Base-by-base conservation (phyloP, 176 grass and related monocot genomes). In the Avena insularis region DNA sequence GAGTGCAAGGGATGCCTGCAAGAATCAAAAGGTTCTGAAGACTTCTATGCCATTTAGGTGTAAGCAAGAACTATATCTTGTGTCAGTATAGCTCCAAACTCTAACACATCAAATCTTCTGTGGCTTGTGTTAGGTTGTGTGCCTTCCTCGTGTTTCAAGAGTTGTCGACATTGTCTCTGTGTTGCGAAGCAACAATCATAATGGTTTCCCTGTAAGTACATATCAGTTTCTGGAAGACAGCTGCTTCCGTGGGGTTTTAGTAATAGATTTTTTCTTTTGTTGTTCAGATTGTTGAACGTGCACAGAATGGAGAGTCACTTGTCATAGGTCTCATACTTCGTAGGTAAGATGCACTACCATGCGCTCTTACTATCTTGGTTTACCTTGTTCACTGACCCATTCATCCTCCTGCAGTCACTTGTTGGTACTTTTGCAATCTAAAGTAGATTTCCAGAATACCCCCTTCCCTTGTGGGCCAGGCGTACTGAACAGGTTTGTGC, bases 271-370 rank as follows among this genome's bases (percentile, higher is more conserved):
- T 29, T 47, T 25, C 8, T 51, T 19, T 51, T 19, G 35, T 57
- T 38, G 45, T 84, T 61, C 59, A 98, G 97, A 94, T 98, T 87
- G 92, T 96, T 91, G 97, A 96, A 84, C 90, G 80, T 57, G 82
- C 85, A 16, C 94, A 88, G 68, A 96, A 94, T 91, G 94, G 92
- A 16, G 97, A 98, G 77, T 87, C 90, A 54, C 84, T 91, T 88
- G 92, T 98, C n/a, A 93, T 98, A 80, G 97, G 97, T 88, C 88
- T 98, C 31, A 96, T 98, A 91, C 97, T 98, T 87, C 90, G 97
- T 61, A 96, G 97, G 97, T 96, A 94, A 75, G 56, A 81, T 82
- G 8, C 20, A 55, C 40, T 70, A 12, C 14, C 58, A 45, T 21
- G 13, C 64, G 11, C 14, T 73, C 8, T 56, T 81, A 14, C 64